These are phyloP conservation scores for Fonsecaea nubica DNA, from an alignment of 2,329 filamentous ascomycete genomes.

Conservation along the genomic window DNA sequence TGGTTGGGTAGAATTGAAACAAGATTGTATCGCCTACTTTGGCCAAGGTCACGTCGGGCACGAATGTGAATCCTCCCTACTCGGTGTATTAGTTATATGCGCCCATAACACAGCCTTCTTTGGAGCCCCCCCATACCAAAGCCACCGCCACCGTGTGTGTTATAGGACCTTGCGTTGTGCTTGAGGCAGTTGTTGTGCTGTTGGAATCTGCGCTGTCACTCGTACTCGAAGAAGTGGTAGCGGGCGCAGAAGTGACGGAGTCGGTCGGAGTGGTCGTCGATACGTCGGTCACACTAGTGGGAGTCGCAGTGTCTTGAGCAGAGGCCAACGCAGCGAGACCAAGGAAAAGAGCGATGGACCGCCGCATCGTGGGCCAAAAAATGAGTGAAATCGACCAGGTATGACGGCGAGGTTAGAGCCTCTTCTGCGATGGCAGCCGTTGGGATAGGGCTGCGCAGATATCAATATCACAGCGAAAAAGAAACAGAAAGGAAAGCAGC, in stretches of 20 bases:
- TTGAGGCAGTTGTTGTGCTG: conserved; percentile 21
- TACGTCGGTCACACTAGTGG: conserved; percentile 13
- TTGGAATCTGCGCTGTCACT: conserved; percentile 7
- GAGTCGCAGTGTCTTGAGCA: conserved; percentile 21
- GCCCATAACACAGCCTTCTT: neutral
- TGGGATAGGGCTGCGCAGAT: neutral
- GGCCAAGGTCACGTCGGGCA: conserved; percentile 36
- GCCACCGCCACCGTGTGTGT: conserved; percentile 37
- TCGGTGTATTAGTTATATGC: conserved; percentile 4
- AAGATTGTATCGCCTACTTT: conserved; percentile 37
- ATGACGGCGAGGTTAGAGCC: conserved; percentile 9
- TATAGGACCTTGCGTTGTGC: conserved; percentile 30
- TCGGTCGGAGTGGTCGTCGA: conserved; percentile 11
- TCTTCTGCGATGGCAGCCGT: neutral
- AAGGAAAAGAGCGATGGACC: conserved; percentile 17
- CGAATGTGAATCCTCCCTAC: conserved; percentile 37
- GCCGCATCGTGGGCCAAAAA: conserved; percentile 17
- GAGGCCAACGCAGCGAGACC: conserved; percentile 22
- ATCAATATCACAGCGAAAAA: neutral
- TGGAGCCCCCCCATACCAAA: conserved; percentile 23
- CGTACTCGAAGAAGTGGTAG: conserved; percentile 3
- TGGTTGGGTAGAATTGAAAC: conserved; percentile 68
- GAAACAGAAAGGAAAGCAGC: neutral
- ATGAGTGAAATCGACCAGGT: conserved; percentile 18
- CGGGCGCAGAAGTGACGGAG: conserved; percentile 5